Base-by-base conservation (phyloP, 1,139 yeast species). In the Tardiomyces depauwii region DNA sequence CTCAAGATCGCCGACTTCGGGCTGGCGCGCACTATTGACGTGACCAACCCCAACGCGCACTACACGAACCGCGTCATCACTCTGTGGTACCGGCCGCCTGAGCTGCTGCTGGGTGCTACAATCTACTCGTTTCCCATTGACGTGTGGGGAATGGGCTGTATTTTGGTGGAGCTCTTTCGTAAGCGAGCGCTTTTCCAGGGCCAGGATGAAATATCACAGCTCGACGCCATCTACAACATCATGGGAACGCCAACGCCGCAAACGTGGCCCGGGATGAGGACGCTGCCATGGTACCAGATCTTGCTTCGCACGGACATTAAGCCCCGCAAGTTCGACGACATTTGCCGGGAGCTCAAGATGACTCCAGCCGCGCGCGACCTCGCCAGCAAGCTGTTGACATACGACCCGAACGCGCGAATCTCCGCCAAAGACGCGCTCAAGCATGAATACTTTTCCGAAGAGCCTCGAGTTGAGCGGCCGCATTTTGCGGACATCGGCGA, bases 1-100 rank as follows among this genome's bases (percentile, higher is more conserved):
- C 69, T 91, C 46, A 87, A 87, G 62, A 80, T 89, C 45, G 95
- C 97, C 0, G 97, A 89, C 66, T 91, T 89, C 64, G 98, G 98
- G 1, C 73, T 91, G 47, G 98, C 98, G 0, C 72, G 97, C 55
- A 60, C 60, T 16, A 55, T 59, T 18, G 62, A 60, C 44, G 47
- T 55, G 25, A 49, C 55, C 11, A 63, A 54, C 47, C 61, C 56
- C 18, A 55, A 53, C 43, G 64, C 60, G 16, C 66, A 65, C 41
- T 91, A 89, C 64, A 89, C 98, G 1, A 91, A 91, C 61, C 70
- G 98, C 47, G 98, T 91, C 40, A 91, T 91, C 42, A 91, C 98
- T 0, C 70, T 91, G 41, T 91, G 98, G 98, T 91, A 91, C 63
- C 74, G 98, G 50, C 98, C 98, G 1, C 98, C 98, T 0, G 98